Percentiles rank a stretch among this genome's conserved stretches.
phyloP scores from a whole-genome alignment of 345 rosid genomes.

The Brassica nigra region DNA sequence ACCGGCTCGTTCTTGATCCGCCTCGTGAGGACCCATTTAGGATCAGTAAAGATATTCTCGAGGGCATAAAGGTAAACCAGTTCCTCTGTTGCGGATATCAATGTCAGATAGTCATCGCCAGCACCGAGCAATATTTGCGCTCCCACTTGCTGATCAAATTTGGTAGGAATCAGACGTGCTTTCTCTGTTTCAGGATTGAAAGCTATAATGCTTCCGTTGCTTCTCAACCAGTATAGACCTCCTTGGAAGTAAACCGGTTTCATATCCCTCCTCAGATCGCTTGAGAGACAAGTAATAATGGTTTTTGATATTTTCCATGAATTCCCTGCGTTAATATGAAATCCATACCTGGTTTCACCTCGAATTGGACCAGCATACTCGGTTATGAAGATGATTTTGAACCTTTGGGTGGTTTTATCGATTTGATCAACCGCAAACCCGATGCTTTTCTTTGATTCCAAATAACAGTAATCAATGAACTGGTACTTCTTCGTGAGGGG shows the following conservation, averaged over 20 bases:
- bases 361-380: neutral
- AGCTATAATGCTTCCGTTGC: neutral
- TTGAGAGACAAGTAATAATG: neutral
- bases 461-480: neutral
- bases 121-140: neutral
- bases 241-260: slow-evolving; percentile 15
- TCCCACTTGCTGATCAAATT: neutral
- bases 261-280: neutral
- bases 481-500: slow-evolving; percentile 11
- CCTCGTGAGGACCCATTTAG: slow-evolving; percentile 7
- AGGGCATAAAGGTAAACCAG: neutral
- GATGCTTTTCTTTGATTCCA: neutral
- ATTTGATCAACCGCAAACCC: slow-evolving; percentile 19
- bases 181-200: slow-evolving; percentile 9
- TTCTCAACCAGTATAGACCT: slow-evolving; percentile 20
- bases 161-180: neutral
- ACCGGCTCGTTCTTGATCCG: neutral
- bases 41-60: neutral
- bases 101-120: neutral
- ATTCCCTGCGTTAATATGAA: neutral
- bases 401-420: neutral
- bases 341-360: neutral
- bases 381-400: neutral
- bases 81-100: neutral
- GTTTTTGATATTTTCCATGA: slow-evolving; percentile 15